Percentiles rank a stretch among this genome's conserved stretches.
Evolutionary conservation across 2,329 filamentous ascomycete species (phyloP).

Genomic region (Pseudocercospora ulei): DNA sequence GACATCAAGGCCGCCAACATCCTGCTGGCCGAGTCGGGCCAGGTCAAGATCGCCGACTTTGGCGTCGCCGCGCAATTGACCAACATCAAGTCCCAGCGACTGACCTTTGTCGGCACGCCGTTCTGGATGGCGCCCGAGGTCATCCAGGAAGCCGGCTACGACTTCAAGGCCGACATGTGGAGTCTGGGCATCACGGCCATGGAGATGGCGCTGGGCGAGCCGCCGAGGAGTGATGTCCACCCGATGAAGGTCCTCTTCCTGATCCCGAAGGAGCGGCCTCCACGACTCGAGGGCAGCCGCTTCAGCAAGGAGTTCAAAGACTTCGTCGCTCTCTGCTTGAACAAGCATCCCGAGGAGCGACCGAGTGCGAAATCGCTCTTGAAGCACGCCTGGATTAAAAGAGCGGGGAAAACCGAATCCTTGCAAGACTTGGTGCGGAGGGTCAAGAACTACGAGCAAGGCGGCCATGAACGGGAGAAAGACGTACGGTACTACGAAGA

Average conservation of each 20-base stretch:
- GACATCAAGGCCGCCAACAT: constrained; percentile 99
- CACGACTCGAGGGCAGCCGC: constrained; percentile 65
- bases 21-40: constrained; percentile 75
- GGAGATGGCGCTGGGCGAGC: constrained; percentile 78
- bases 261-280: constrained; percentile 79
- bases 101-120: constrained; percentile 94
- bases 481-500: constrained; percentile 85
- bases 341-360: constrained; percentile 79
- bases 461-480: constrained; percentile 23
- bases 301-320: constrained; percentile 68
- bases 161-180: constrained; percentile 91
- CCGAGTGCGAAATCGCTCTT: constrained; percentile 79
- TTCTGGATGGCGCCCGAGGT: constrained; percentile 97
- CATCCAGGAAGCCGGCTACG: constrained; percentile 73
- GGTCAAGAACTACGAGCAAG: constrained; percentile 69
- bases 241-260: constrained; percentile 91
- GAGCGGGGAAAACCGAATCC: constrained; percentile 76
- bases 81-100: constrained; percentile 93
- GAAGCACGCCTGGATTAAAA: constrained; percentile 77
- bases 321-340: constrained; percentile 79
- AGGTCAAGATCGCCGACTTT: constrained; percentile 90
- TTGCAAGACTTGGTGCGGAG: constrained; percentile 79
- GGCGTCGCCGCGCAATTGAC: constrained; percentile 93
- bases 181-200: constrained; percentile 85
- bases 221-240: constrained; percentile 74